A percentile compares a stretch with the other conserved stretches of the same genome.
Conservation (phyloP, 2,329 filamentous ascomycete species). For the Cladosporium sp. region DNA sequence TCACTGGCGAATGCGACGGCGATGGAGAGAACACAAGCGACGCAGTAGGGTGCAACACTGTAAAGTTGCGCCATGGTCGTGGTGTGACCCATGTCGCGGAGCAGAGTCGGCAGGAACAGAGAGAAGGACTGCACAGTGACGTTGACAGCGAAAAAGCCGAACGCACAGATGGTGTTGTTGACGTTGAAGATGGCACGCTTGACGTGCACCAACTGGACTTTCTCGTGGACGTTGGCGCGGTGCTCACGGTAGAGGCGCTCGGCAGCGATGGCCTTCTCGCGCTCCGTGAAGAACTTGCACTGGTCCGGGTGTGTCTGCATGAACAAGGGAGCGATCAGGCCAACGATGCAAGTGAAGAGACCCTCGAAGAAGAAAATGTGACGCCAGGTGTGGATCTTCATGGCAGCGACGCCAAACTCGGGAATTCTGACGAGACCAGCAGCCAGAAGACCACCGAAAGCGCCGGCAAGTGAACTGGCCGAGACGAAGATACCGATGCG, state of each 20-base stretch:
- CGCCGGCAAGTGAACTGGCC: slow-evolving; percentile 41
- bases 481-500: slow-evolving; percentile 29
- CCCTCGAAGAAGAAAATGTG: slow-evolving; percentile 67
- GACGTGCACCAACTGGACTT: slow-evolving; percentile 51
- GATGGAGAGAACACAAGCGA: slow-evolving; percentile 26
- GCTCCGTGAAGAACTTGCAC: slow-evolving; percentile 53
- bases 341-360: slow-evolving; percentile 53
- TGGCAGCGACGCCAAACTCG: slow-evolving; percentile 49
- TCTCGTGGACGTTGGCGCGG: slow-evolving; percentile 47
- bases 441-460: slow-evolving; percentile 28
- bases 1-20: slow-evolving; percentile 29
- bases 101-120: slow-evolving; percentile 51
- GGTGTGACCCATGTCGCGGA: slow-evolving; percentile 64
- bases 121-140: slow-evolving; percentile 55
- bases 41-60: slow-evolving; percentile 20
- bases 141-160: slow-evolving; percentile 61
- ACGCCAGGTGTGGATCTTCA: slow-evolving; percentile 53
- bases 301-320: slow-evolving; percentile 53
- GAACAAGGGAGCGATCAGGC: slow-evolving; percentile 49
- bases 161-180: slow-evolving; percentile 60
- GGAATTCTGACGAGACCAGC: slow-evolving; percentile 51
- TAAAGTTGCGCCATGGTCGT: slow-evolving; percentile 47
- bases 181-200: slow-evolving; percentile 56
- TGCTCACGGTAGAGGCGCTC: slow-evolving; percentile 55
- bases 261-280: slow-evolving; percentile 56